Conservation (phyloP, 2,329 filamentous ascomycete genomes). For the Cytospora schulzeri region DNA sequence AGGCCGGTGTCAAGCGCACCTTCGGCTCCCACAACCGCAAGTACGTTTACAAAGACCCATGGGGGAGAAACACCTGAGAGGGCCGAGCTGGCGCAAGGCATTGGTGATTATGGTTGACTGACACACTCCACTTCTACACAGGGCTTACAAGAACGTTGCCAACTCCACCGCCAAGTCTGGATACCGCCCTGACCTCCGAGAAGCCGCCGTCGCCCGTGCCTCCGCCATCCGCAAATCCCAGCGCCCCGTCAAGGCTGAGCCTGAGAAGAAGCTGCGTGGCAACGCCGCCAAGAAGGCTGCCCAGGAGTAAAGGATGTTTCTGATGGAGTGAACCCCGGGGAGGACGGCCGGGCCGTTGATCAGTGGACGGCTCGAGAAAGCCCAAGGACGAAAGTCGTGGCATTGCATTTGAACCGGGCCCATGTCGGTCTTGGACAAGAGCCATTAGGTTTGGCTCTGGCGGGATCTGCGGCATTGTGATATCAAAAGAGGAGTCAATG, state of each 20-base stretch:
- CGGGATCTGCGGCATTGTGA: constrained; percentile 25
- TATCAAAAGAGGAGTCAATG: constrained; percentile 28
- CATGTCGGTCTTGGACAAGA: constrained; percentile 11
- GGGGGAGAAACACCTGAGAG: not conserved
- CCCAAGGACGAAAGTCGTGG: constrained; percentile 13
- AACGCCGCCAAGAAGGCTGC: constrained; percentile 75
- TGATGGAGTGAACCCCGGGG: constrained; percentile 7
- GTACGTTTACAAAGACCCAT: constrained; percentile 65
- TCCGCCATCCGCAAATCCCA: constrained; percentile 82
- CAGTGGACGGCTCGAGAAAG: constrained; percentile 7
- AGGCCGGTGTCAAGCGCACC: constrained; percentile 64
- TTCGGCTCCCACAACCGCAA: constrained; percentile 72
- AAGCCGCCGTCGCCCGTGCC: constrained; percentile 80
- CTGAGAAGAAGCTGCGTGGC: constrained; percentile 76
- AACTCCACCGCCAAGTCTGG: constrained; percentile 78
- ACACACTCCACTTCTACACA: constrained; percentile 37
- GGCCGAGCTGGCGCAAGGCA: not conserved
- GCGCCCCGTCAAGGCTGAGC: constrained; percentile 74
- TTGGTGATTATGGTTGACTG: not conserved
- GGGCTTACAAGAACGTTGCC: constrained; percentile 88
- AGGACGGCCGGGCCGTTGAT: constrained; percentile 18
- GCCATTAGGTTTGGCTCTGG: constrained; percentile 10
- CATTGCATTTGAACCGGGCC: constrained; percentile 14
- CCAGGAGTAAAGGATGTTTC: constrained; percentile 42
- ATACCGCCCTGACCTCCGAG: constrained; percentile 81